Evolutionary conservation across 2,329 filamentous ascomycete species (phyloP).

Genomic region (Colletotrichum sp.): DNA sequence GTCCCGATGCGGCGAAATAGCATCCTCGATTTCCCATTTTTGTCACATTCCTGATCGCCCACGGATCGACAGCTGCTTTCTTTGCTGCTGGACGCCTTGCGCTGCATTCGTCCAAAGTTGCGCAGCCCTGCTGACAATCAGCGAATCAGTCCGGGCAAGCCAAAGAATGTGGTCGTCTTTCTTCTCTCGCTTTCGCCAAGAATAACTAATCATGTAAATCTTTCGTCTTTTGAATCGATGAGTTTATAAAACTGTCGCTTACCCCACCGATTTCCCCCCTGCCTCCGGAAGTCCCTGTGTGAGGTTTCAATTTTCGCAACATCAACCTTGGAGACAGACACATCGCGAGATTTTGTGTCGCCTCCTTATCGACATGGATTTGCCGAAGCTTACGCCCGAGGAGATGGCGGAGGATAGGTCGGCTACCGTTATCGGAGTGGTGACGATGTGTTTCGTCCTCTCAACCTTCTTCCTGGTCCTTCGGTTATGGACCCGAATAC

Average conservation of each 20-base stretch:
- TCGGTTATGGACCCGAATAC: slow-evolving; percentile 28
- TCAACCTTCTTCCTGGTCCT: slow-evolving; percentile 21
- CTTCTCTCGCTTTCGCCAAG: background rate
- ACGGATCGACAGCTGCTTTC: background rate
- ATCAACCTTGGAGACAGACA: background rate
- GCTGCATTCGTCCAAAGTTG: background rate
- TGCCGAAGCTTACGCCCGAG: slow-evolving; percentile 3
- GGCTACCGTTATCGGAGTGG: slow-evolving; percentile 19
- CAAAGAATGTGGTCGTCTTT: background rate
- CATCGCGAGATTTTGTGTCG: background rate
- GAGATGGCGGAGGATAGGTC: slow-evolving; percentile 13
- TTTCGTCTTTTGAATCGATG: background rate
- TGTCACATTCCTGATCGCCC: background rate
- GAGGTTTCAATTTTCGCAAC: background rate
- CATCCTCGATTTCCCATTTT: background rate
- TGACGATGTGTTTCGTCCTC: slow-evolving; percentile 24
- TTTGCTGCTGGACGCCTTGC: background rate
- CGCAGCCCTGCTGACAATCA: background rate
- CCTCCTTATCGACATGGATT: background rate
- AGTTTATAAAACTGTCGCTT: background rate
- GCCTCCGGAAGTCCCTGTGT: background rate
- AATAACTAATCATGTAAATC: background rate
- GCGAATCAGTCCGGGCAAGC: background rate
- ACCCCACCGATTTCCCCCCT: background rate
- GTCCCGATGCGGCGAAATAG: background rate